Conservation (phyloP, 2,329 filamentous ascomycete genomes). For the Fusarium sp. region DNA sequence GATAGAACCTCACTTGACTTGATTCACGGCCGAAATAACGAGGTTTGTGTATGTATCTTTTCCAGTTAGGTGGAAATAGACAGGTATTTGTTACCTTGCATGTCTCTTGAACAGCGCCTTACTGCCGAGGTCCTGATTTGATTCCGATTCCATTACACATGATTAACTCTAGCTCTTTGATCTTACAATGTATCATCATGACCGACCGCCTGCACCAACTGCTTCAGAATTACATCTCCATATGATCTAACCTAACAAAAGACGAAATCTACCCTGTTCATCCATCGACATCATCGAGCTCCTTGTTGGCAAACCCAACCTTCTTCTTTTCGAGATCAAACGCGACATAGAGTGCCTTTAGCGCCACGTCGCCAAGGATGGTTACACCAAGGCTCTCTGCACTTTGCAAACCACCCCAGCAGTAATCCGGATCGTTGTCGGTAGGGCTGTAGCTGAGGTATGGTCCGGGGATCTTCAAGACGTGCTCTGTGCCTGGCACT, state of each 20-base stretch:
- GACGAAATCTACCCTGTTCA: slow-evolving; percentile 7
- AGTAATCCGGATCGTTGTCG: slow-evolving; percentile 64
- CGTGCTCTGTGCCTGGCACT: slow-evolving; percentile 62
- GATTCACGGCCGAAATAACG: slow-evolving; percentile 18
- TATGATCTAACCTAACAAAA: slow-evolving; percentile 1
- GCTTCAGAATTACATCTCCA: slow-evolving; percentile 14
- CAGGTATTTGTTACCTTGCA: slow-evolving; percentile 10
- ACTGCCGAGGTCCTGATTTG: not conserved
- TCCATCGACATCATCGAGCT: slow-evolving; percentile 46
- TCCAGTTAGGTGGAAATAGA: slow-evolving; percentile 37
- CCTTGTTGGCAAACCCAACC: slow-evolving; percentile 61
- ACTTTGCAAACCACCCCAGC: slow-evolving; percentile 82
- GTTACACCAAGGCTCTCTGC: slow-evolving; percentile 61
- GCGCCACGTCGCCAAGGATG: slow-evolving; percentile 83
- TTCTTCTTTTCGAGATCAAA: slow-evolving; percentile 67
- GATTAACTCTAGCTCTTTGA: slow-evolving; percentile 15
- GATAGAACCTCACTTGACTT: slow-evolving; percentile 16
- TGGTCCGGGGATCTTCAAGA: slow-evolving; percentile 65
- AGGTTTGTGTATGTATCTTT: slow-evolving; percentile 42
- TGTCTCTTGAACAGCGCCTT: slow-evolving; percentile 4
- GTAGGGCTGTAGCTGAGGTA: slow-evolving; percentile 68
- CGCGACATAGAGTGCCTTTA: slow-evolving; percentile 82
- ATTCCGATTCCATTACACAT: slow-evolving; percentile 13
- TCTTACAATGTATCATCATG: slow-evolving; percentile 20
- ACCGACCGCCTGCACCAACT: slow-evolving; percentile 7